A percentile compares a stretch with the other conserved stretches of the same genome.
Conservation (phyloP, 805 yeast species). For the Ogataea allantospora region DNA sequence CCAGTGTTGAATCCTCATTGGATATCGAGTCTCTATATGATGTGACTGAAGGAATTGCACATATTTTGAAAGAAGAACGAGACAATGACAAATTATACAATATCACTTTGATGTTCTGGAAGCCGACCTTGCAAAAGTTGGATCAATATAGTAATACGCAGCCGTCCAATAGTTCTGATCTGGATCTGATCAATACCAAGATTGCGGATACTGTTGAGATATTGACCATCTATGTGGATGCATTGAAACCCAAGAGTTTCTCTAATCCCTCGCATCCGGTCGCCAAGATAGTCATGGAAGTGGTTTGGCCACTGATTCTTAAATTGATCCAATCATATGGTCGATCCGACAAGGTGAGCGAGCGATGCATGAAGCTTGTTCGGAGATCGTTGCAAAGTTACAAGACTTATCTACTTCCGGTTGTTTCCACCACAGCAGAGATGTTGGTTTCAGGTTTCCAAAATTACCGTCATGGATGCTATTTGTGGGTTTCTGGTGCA, state of each 20-base stretch:
- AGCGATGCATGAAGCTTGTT: conserved; percentile 67
- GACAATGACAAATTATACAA: conserved; percentile 47
- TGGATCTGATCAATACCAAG: conserved; percentile 39
- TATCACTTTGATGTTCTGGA: conserved; percentile 60
- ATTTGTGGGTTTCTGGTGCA: conserved; percentile 86
- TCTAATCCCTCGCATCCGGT: conserved; percentile 44
- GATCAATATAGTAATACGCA: conserved; percentile 18
- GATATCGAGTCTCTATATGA: conserved; percentile 73
- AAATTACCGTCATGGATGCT: conserved; percentile 71
- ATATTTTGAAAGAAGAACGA: conserved; percentile 66
- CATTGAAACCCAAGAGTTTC: conserved; percentile 47
- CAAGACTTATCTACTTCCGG: conserved; percentile 52
- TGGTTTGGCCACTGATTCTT: conserved; percentile 57
- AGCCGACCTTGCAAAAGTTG: conserved; percentile 57
- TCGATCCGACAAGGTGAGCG: conserved; percentile 61
- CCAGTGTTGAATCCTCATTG: conserved; percentile 48
- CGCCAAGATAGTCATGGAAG: conserved; percentile 51
- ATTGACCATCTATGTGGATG: conserved; percentile 56
- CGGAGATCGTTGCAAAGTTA: conserved; percentile 64
- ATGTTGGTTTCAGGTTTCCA: conserved; percentile 70
- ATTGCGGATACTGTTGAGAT: conserved; percentile 77
- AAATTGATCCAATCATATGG: conserved; percentile 55
- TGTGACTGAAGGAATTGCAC: conserved; percentile 86
- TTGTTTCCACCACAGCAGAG: conserved; percentile 63
- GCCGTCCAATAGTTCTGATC: conserved; percentile 15